Conservation (phyloP, 305 asterid species). For the Fraxinus baroniana region DNA sequence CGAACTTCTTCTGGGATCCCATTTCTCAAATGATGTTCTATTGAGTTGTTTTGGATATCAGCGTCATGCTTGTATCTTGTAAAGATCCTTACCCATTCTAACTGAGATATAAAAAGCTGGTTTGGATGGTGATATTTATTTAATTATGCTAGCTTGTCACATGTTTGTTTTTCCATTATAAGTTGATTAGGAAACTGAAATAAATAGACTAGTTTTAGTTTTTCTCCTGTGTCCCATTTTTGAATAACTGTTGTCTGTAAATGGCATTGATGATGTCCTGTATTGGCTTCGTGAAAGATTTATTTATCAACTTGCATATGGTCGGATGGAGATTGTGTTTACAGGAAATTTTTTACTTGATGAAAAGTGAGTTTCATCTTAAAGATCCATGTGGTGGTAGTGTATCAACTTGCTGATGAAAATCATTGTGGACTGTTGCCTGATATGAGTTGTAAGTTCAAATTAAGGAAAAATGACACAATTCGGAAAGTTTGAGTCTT, state of each 20-base stretch:
- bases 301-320: not conserved
- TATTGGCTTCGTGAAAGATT: not conserved
- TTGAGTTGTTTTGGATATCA: not conserved
- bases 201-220: not conserved
- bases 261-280: not conserved
- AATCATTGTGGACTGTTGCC: not conserved
- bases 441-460: not conserved
- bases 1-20: conserved; percentile 72
- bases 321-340: not conserved
- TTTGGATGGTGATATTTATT: not conserved
- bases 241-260: not conserved
- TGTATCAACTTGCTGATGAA: not conserved
- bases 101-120: not conserved
- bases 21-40: conserved; percentile 53
- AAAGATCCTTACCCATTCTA: not conserved
- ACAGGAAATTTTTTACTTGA: not conserved
- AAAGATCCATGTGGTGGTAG: not conserved
- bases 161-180: not conserved
- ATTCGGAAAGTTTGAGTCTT: not conserved
- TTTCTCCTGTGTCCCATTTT: not conserved
- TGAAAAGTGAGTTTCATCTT: not conserved
- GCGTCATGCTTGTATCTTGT: not conserved
- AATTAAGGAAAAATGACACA: not conserved
- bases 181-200: not conserved
- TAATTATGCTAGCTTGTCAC: not conserved